A percentile compares a stretch with the other conserved stretches of the same genome.
Conservation (phyloP, 495 filamentous ascomycete species). For the Daldinia caldariorum region DNA sequence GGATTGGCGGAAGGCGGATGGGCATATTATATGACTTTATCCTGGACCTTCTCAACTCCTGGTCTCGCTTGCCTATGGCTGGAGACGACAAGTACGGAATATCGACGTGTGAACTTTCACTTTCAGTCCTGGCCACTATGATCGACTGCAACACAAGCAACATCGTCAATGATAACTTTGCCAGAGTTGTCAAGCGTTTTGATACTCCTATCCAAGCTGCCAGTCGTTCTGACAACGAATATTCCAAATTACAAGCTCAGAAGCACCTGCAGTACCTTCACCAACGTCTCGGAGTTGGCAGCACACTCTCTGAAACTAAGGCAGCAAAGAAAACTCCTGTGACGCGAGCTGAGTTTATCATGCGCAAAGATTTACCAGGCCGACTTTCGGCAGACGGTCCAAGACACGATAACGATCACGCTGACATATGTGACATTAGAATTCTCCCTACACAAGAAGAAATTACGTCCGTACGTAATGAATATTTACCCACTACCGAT, state of each 20-base stretch:
- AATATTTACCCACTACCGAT: slow-evolving; percentile 70
- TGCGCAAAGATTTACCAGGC: slow-evolving; percentile 62
- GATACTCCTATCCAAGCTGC: slow-evolving; percentile 18
- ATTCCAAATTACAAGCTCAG: slow-evolving; percentile 43
- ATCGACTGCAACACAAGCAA: slow-evolving; percentile 51
- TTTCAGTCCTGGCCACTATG: slow-evolving; percentile 45
- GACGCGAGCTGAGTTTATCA: slow-evolving; percentile 49
- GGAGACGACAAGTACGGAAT: slow-evolving; percentile 17
- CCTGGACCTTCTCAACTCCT: slow-evolving; percentile 24
- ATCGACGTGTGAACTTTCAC: slow-evolving; percentile 42
- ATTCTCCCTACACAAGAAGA: slow-evolving; percentile 73
- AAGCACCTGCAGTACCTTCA: slow-evolving; percentile 46
- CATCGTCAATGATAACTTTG: slow-evolving; percentile 47
- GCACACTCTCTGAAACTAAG: slow-evolving; percentile 23
- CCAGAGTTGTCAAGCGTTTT: slow-evolving; percentile 20
- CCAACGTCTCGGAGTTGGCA: slow-evolving; percentile 43
- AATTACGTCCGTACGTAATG: slow-evolving; percentile 59
- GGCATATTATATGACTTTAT: slow-evolving; percentile 44
- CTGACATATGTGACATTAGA: slow-evolving; percentile 65
- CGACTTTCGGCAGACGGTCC: slow-evolving; percentile 60
- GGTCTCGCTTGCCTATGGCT: slow-evolving; percentile 12
- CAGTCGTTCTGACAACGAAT: slow-evolving; percentile 36
- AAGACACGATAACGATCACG: slow-evolving; percentile 75
- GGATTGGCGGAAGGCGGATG: slow-evolving; percentile 46
- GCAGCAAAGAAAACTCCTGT: slow-evolving; percentile 10